These are phyloP conservation scores for Lachancea meyersii DNA, from an alignment of 805 yeast genomes.

Conservation along the genomic window DNA sequence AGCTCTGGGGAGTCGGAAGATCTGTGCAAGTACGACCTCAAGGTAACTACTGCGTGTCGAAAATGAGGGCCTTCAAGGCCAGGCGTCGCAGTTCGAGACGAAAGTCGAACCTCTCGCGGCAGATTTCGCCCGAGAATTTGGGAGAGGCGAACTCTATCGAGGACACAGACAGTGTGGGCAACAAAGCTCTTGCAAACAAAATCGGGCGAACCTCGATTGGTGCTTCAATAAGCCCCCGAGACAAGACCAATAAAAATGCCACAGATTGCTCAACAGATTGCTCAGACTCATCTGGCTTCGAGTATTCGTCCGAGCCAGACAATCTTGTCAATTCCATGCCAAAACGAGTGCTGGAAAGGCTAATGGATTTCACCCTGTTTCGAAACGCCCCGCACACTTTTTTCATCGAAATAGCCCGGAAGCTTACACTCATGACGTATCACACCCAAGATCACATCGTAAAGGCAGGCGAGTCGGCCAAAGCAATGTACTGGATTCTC, in stretches of 20 bases:
- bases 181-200: background rate
- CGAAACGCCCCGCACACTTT: slow-evolving; percentile 61
- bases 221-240: no score
- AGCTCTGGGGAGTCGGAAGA: no score
- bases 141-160: background rate
- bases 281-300: background rate
- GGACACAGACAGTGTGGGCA: background rate
- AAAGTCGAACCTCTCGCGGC: slow-evolving; percentile 4
- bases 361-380: slow-evolving; percentile 59
- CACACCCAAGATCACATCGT: slow-evolving; percentile 67
- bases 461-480: slow-evolving; percentile 64
- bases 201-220: no score
- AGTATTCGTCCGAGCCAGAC: background rate
- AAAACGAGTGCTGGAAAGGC: slow-evolving; percentile 45
- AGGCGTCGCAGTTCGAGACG: slow-evolving; percentile 3
- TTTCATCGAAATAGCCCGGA: slow-evolving; percentile 51
- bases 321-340: slow-evolving; percentile 31
- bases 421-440: slow-evolving; percentile 51
- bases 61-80: slow-evolving; percentile 7
- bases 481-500: slow-evolving; percentile 74
- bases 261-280: no score
- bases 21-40: no score
- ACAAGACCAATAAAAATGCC: no score
- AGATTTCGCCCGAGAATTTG: slow-evolving; percentile 1
- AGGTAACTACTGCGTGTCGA: background rate